These are phyloP conservation scores for Phytophthora megakarya DNA, from an alignment of 352 stramenopile species.

Conservation along the genomic window DNA sequence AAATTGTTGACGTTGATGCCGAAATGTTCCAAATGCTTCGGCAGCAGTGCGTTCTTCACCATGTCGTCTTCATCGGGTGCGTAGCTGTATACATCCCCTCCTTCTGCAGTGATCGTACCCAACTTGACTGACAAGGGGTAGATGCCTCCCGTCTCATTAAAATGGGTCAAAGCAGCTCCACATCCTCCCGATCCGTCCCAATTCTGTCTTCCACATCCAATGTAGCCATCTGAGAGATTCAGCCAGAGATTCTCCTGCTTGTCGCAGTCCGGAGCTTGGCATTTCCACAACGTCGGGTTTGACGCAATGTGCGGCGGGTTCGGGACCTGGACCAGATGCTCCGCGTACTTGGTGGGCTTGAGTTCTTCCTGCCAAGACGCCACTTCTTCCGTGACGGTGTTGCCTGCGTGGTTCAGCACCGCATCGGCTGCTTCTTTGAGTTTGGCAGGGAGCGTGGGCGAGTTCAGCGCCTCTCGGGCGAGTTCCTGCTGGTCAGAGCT, in stretches of 20 bases:
- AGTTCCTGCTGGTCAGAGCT: slow-evolving; percentile 45
- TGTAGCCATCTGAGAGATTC: slow-evolving; percentile 94
- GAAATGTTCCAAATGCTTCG: slow-evolving; percentile 94
- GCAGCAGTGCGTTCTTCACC: slow-evolving; percentile 95
- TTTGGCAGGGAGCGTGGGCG: slow-evolving; percentile 43
- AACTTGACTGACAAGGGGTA: slow-evolving; percentile 98
- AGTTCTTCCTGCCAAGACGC: slow-evolving; percentile 84
- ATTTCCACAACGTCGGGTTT: slow-evolving; percentile 79
- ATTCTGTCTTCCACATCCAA: slow-evolving; percentile 90
- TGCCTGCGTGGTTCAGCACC: slow-evolving; percentile 76
- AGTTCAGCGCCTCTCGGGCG: slow-evolving; percentile 38
- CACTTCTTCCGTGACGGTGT: slow-evolving; percentile 79
- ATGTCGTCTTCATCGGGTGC: slow-evolving; percentile 97
- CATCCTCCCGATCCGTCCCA: slow-evolving; percentile 97
- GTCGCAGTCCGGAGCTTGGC: slow-evolving; percentile 93
- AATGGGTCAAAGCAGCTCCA: slow-evolving; percentile 97
- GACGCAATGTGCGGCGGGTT: slow-evolving; percentile 68
- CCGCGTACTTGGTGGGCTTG: slow-evolving; percentile 79
- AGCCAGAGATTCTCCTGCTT: slow-evolving; percentile 99
- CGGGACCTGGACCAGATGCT: slow-evolving; percentile 69
- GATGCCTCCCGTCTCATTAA: slow-evolving; percentile 89
- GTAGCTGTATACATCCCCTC: slow-evolving; percentile 99
- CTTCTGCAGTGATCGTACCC: slow-evolving; percentile 95
- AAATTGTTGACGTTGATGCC: slow-evolving; percentile 95
- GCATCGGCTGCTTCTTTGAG: slow-evolving; percentile 64